A percentile compares a stretch with the other conserved stretches of the same genome.
Conservation (phyloP, 164 flowering plant genomes). For the Annona cherimola region DNA sequence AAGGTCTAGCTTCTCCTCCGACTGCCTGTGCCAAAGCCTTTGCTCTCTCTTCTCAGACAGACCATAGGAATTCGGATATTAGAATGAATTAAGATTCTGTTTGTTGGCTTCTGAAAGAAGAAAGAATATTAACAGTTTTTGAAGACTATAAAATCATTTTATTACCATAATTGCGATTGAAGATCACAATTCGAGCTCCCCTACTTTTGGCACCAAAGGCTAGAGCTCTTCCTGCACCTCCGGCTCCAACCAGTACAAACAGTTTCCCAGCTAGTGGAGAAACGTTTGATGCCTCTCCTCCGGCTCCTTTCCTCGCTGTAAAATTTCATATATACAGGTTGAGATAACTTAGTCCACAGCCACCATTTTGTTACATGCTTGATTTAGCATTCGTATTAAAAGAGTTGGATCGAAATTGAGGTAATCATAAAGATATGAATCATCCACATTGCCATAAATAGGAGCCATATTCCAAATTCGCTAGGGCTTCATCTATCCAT, state of each 20-base stretch:
- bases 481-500: too few relatives aligned
- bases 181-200: slow-evolving; percentile 46
- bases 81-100: background rate
- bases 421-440: background rate
- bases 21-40: slow-evolving; percentile 42
- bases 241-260: slow-evolving; percentile 67
- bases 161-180: slow-evolving; percentile 47
- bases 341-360: background rate
- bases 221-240: slow-evolving; percentile 72
- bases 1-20: slow-evolving; percentile 39
- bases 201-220: slow-evolving; percentile 64
- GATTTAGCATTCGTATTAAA: background rate
- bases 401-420: background rate
- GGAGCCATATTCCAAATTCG: background rate
- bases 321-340: slow-evolving; percentile 3
- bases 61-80: slow-evolving; percentile 3
- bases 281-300: slow-evolving; percentile 12
- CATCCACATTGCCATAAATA: background rate
- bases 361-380: background rate
- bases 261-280: slow-evolving; percentile 45
- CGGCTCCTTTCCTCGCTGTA: slow-evolving; percentile 17
- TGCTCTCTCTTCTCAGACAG: slow-evolving; percentile 34
- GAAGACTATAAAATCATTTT: background rate
- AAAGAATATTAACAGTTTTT: too few relatives aligned
- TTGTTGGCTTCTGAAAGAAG: too few relatives aligned